Evolutionary conservation across 495 filamentous ascomycete genomes (phyloP).

Genomic region (Jackrogersella minutella): DNA sequence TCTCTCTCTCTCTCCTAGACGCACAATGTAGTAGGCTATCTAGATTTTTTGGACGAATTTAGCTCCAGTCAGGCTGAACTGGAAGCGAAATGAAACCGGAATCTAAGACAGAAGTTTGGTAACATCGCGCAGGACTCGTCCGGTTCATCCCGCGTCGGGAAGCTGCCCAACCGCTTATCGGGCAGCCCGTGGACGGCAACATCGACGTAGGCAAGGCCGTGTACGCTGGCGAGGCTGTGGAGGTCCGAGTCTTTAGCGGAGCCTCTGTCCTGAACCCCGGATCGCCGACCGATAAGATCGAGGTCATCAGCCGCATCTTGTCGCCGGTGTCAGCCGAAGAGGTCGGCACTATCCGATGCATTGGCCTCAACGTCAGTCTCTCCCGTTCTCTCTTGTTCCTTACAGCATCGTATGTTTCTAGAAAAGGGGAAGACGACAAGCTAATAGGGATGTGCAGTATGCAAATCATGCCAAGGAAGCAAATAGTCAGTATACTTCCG

Average conservation of each 20-base stretch:
- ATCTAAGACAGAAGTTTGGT: not conserved
- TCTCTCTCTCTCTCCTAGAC: too few species aligned
- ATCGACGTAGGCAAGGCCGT: constrained; percentile 65
- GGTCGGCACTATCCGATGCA: constrained; percentile 57
- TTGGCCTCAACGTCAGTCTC: constrained; percentile 48
- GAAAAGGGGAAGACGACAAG: not conserved
- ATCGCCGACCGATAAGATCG: constrained; percentile 55
- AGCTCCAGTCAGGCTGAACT: not conserved
- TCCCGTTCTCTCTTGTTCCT: not conserved
- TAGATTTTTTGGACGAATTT: too few species aligned
- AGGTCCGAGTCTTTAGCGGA: constrained; percentile 63
- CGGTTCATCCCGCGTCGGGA: constrained; percentile 64
- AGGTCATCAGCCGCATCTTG: constrained; percentile 61
- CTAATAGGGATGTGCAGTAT: constrained; percentile 48
- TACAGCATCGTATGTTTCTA: not conserved
- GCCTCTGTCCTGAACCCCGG: constrained; percentile 63
- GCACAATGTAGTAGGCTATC: too few species aligned
- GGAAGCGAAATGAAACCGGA: not conserved
- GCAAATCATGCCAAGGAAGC: constrained; percentile 55
- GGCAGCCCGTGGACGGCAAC: constrained; percentile 61
- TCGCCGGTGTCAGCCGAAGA: constrained; percentile 60
- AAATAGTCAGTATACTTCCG: constrained; percentile 30
- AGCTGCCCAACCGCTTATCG: constrained; percentile 62
- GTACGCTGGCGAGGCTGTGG: constrained; percentile 62
- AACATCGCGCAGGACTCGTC: constrained; percentile 58